Evolutionary conservation across 2,329 filamentous ascomycete species (phyloP).

Genomic region (Penicillium sp.): DNA sequence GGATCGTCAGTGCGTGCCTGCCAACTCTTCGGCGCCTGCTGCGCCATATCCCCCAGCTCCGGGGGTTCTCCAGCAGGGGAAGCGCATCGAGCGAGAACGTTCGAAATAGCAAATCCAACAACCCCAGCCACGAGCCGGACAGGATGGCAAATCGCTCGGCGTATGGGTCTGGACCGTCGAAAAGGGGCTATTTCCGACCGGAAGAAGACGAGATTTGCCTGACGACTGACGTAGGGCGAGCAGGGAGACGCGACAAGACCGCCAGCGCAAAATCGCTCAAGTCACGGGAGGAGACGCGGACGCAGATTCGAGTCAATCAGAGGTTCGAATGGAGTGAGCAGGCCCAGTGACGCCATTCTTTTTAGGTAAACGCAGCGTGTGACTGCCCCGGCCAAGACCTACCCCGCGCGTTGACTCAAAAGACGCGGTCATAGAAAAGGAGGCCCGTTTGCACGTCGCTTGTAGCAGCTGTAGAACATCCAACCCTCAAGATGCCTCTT

Average conservation of each 20-base stretch:
- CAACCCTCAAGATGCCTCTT: background rate
- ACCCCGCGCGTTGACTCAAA: background rate
- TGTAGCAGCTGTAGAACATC: background rate
- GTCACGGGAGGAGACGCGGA: constrained; percentile 5
- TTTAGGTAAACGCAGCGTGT: background rate
- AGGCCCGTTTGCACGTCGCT: background rate
- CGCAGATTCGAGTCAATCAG: constrained; percentile 19
- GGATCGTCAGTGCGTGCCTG: constrained; percentile 29
- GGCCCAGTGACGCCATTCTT: background rate
- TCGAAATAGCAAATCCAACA: background rate
- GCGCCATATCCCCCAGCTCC: constrained; percentile 6
- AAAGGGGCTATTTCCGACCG: constrained; percentile 13
- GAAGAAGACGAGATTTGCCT: constrained; percentile 20
- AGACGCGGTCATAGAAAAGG: background rate
- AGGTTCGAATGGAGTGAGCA: constrained; percentile 17
- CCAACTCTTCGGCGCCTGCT: constrained; percentile 24
- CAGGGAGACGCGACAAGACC: background rate
- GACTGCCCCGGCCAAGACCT: background rate
- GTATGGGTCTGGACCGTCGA: constrained; percentile 1
- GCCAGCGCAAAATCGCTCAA: background rate
- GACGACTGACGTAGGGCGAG: constrained; percentile 16
- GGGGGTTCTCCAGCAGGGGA: background rate
- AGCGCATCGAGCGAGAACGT: background rate
- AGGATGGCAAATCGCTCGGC: constrained; percentile 6
- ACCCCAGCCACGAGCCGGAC: background rate